Conservation (phyloP, 495 filamentous ascomycete species). For the Tuber aestivum region DNA sequence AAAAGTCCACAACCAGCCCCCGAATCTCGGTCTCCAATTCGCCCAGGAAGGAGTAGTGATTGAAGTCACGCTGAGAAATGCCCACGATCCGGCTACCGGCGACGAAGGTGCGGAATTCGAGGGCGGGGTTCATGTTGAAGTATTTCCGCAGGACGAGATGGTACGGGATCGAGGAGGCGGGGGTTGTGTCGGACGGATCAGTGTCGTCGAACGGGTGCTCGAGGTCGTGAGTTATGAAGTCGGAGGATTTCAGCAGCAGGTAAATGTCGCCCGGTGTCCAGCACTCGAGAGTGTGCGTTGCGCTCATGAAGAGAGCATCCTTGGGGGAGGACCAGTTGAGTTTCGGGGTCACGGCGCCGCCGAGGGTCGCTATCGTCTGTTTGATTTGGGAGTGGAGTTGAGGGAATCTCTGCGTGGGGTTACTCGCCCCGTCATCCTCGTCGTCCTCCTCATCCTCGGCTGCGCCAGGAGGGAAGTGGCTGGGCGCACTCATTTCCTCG, state of each 20-base stretch:
- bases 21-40: slow-evolving; percentile 58
- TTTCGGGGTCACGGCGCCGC: slow-evolving; percentile 80
- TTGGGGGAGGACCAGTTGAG: slow-evolving; percentile 97
- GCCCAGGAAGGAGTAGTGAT: slow-evolving; percentile 78
- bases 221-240: slow-evolving; percentile 89
- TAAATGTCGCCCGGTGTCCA: slow-evolving; percentile 83
- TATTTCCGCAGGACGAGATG: slow-evolving; percentile 76
- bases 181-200: slow-evolving; percentile 44
- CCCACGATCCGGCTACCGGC: slow-evolving; percentile 69
- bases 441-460: slow-evolving; percentile 47
- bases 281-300: slow-evolving; percentile 87
- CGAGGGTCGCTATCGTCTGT: slow-evolving; percentile 66
- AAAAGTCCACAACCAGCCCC: slow-evolving; percentile 62
- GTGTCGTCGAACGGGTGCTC: slow-evolving; percentile 88
- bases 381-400: slow-evolving; percentile 72
- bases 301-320: slow-evolving; percentile 91
- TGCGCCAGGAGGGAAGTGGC: slow-evolving; percentile 33
- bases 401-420: slow-evolving; percentile 49
- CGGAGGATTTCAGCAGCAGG: slow-evolving; percentile 81
- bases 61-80: slow-evolving; percentile 82
- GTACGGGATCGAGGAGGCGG: slow-evolving; percentile 50
- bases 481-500: slow-evolving; percentile 34
- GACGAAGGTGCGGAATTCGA: slow-evolving; percentile 95
- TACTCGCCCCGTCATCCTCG: slow-evolving; percentile 38
- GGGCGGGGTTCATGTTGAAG: slow-evolving; percentile 75